Base-by-base conservation (phyloP, 345 rosid genomes). In the Orychophragmus violaceus region DNA sequence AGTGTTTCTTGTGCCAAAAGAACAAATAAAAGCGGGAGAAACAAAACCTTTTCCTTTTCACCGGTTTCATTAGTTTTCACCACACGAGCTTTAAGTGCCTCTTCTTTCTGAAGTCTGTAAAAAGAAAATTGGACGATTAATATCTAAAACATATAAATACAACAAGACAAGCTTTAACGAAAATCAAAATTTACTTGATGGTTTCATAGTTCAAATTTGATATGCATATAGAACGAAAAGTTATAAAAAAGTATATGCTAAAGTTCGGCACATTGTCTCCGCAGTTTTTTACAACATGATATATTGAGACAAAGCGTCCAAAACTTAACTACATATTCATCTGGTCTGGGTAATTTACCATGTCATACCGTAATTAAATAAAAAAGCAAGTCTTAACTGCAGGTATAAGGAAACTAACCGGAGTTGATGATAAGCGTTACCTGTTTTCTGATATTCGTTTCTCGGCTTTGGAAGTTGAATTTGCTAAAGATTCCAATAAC, bases 361-460 rank as follows among this genome's bases (percentile, higher is more conserved):
- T 46, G 42, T 9, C 65, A 72, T 49, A 49, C 21, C 23, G 12
- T 23, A 58, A 48, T 0, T 36, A 12, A 64, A 27, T 35, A 12
- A 10, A 5, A 33, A 35, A 49, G 3, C 6, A 8, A 25, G 25
- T 33, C 35, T 19, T 6, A 35, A 11, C 22, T 22, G 44, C 35
- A 46, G 19, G 28, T 55, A 64, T 25, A 41, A 48, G 29, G 12
- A 13, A 37, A 13, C 42, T 37, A 37, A 37, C 17, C n/a, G 42
- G 42, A 37, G 42, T 37, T 37, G 42, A 37, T 37, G 6, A 21
- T 21, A 56, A 46, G 46, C 18, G 39, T 44, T 19, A 88, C 97
- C 96, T 86, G 76, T 87, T 78, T 74, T 91, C 97, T 60, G 78
- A 54, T 59, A 93, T 83, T 64, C 97, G 94, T 70, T 93, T 93